Evolutionary conservation across 2,329 filamentous ascomycete species (phyloP), one percentile per base, ranked within the genome.

Genomic region (Pezicula carpinea): DNA sequence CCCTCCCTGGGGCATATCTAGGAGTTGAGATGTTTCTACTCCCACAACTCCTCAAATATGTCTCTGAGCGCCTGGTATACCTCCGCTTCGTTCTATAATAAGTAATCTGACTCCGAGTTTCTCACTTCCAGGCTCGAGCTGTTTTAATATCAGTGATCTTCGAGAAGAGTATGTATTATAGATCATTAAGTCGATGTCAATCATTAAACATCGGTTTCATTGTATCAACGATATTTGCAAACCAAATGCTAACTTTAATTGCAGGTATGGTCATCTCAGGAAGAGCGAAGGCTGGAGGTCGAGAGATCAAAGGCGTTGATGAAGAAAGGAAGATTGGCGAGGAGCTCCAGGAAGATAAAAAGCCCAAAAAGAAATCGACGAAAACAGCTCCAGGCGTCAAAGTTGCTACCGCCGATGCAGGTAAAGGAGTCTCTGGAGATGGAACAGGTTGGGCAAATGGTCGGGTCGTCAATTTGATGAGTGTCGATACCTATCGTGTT

Each of bases 401-500:
- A 62, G 8, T 68, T 70, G 21, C 60, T 60, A 23, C 19, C 13
- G 19, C 38, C 32, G 65, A 68, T 39, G 58, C 53, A 36, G 64
- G 53, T 7, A 65, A 71, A 2, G 77, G 74, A 2, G 68, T 83
- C n/a, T 68, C 76, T 6, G 80, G 79, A 3, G 85, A 91, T 57
- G 87, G 84, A 4, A 72, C 79, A 19, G 91, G 91, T 22, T 96
- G 91, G 91, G 83, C 83, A 48, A 96, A 96, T 59, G 91, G 91
- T 13, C 81, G 89, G 50, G 88, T 96, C 47, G 81, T 92, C 62
- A 95, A 92, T 56, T 63, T 96, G 57, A 96, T 96, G 89, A 91
- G 88, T 51, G 89, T 92, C 36, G 91, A 96, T 62, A 92, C 90
- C 0, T 93, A 95, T 66, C 88, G 91, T 54, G 76, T 96, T 51